Evolutionary conservation across 768 basidiomycete genomes (phyloP).

Genomic region (Sporobolomyces roseus): DNA sequence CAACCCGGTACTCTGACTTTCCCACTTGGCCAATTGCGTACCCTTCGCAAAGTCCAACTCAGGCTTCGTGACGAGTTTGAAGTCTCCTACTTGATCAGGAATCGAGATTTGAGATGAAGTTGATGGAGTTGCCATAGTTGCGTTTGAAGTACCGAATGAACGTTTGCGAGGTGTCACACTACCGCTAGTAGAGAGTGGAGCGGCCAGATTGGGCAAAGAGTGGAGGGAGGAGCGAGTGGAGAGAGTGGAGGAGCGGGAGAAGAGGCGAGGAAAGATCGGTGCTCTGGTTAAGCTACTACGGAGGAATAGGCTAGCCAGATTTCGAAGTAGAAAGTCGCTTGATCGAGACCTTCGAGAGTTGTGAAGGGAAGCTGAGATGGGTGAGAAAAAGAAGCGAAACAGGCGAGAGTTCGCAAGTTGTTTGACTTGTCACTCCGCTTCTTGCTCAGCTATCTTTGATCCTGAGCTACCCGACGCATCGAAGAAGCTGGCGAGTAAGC

Average conservation of each 20-base stretch:
- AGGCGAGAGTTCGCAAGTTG: too few relatives aligned
- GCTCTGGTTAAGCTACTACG: not conserved
- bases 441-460: too few relatives aligned
- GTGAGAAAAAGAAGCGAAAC: not conserved
- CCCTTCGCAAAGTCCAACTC: slow-evolving; percentile 28
- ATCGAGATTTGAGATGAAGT: not conserved
- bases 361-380: not conserved
- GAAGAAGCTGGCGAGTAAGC: too few relatives aligned
- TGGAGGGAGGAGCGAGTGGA: not conserved
- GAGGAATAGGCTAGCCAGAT: slow-evolving; percentile 7
- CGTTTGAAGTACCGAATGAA: not conserved
- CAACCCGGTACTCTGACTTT: slow-evolving; percentile 25
- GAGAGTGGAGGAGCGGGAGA: not conserved
- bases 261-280: not conserved
- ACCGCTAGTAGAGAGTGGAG: not conserved
- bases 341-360: not conserved
- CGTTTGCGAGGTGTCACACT: slow-evolving; percentile 6
- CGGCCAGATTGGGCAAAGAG: slow-evolving; percentile 6
- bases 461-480: too few relatives aligned
- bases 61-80: slow-evolving; percentile 34
- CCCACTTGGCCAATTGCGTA: slow-evolving; percentile 35
- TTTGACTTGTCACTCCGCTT: too few relatives aligned
- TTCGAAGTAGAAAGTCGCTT: not conserved
- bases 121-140: not conserved
- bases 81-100: slow-evolving; percentile 28